Evolutionary conservation across 352 stramenopile species (phyloP), one percentile per base, ranked within the genome.

Genomic region (Phytophthora aleatoria): DNA sequence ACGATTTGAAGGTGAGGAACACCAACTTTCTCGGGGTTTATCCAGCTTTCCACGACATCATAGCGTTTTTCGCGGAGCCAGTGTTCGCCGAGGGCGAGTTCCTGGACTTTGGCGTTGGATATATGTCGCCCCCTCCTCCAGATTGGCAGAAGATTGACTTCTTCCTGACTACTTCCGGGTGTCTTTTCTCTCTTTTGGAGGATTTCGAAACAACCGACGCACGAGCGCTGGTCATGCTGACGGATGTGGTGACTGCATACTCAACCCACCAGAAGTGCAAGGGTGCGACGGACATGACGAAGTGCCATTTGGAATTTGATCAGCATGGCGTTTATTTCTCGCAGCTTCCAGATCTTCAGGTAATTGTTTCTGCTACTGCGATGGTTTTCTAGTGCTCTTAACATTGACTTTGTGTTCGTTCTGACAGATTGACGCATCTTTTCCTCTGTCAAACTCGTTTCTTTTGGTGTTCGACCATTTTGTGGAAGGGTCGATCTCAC

Each of bases 141-240:
- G 83, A 92, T 44, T 96, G 85, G 87, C 83, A 81, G 35, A 91
- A 88, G 67, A 77, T 92, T 69, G 87, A 96, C n/a, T 83, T 94
- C 12, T 65, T 67, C 26, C 44, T 94, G 30, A 71, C 80, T 57
- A 90, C 85, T 15, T 72, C 65, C 30, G 83, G 83, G 8, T 95
- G 88, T 57, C 74, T 92, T 9, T 90, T 92, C 58, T 85, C 84
- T 5, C 65, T 96, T 27, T 72, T 96, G n/a, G 88, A 96, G 58
- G 81, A 95, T 49, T 94, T 95, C 28, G 67, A 68, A 54, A 88
- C 83, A 45, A 38, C 61, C 0, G 81, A 94, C 57, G 79, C 88
- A 10, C 81, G 87, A 58, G 85, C 86, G 9, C 54, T 96, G 13
- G 84, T 96, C 26, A 73, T 94, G 49, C 57, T 95, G 41, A 90